phyloP scores from a whole-genome alignment of 2,329 filamentous ascomycete species.

The Mollisiaceae sp. region DNA sequence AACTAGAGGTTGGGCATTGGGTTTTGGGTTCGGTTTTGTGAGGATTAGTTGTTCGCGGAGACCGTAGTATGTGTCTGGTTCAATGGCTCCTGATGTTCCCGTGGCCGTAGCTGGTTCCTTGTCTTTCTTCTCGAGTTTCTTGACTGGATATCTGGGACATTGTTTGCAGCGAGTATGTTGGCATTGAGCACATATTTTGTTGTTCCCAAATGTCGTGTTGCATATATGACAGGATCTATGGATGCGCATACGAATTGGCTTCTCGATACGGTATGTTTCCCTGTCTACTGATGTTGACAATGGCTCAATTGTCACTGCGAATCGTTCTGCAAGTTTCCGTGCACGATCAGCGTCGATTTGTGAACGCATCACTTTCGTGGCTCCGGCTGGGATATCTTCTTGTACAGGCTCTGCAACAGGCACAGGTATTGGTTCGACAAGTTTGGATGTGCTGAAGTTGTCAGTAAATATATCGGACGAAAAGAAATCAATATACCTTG shows the following conservation, averaged over 20 bases:
- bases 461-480: slow-evolving; percentile 18
- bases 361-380: slow-evolving; percentile 34
- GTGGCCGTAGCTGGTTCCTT: slow-evolving; percentile 49
- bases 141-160: slow-evolving; percentile 72
- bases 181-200: slow-evolving; percentile 77
- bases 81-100: slow-evolving; percentile 37
- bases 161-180: slow-evolving; percentile 81
- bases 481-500: slow-evolving; percentile 31
- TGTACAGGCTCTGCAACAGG: slow-evolving; percentile 19
- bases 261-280: slow-evolving; percentile 62
- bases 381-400: slow-evolving; percentile 21
- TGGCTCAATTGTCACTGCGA: slow-evolving; percentile 44
- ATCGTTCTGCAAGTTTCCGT: slow-evolving; percentile 45
- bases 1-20: slow-evolving; percentile 72
- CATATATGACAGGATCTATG: slow-evolving; percentile 84
- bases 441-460: slow-evolving; percentile 22
- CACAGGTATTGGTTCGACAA: slow-evolving; percentile 16
- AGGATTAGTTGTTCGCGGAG: slow-evolving; percentile 55
- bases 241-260: slow-evolving; percentile 78
- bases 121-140: slow-evolving; percentile 57
- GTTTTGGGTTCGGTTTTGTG: slow-evolving; percentile 64
- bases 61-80: slow-evolving; percentile 33
- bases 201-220: slow-evolving; percentile 71
- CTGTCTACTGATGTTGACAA: slow-evolving; percentile 33
- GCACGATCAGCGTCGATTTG: slow-evolving; percentile 42